These are phyloP conservation scores for Pyracantha coccinea DNA, from an alignment of 331 rosid genomes.

Conservation along the genomic window DNA sequence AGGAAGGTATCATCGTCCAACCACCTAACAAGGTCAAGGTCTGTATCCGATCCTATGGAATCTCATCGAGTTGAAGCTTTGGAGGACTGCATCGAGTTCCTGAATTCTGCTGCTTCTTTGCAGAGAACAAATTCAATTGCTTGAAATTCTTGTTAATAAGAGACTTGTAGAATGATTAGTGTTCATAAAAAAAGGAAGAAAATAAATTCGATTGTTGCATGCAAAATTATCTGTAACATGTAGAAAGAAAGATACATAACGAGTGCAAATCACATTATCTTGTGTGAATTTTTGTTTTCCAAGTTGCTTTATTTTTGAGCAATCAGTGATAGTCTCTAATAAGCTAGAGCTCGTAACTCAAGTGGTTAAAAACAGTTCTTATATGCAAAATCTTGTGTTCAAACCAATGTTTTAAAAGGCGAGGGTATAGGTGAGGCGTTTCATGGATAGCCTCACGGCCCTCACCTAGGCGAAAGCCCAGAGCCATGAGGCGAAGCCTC, in stretches of 20 bases:
- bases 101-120: conserved; percentile 77
- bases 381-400: too few species aligned
- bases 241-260: conserved; percentile 1
- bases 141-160: conserved; percentile 12
- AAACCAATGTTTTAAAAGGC: too few species aligned
- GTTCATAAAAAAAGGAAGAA: neutral
- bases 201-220: neutral
- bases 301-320: neutral
- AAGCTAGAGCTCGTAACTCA: too few species aligned
- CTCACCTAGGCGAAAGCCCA: too few species aligned
- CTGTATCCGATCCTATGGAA: conserved; percentile 63
- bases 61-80: conserved; percentile 81
- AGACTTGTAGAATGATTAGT: neutral
- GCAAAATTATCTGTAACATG: neutral
- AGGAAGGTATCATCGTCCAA: conserved; percentile 69
- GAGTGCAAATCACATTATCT: neutral
- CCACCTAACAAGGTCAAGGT: conserved; percentile 48
- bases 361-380: too few species aligned
- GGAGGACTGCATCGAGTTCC: conserved; percentile 88
- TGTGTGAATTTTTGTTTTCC: neutral
- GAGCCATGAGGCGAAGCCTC: too few species aligned
- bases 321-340: neutral
- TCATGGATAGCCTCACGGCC: too few species aligned
- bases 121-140: conserved; percentile 46
- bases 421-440: too few species aligned